These are phyloP conservation scores for Arthrocladium fulminans DNA, from an alignment of 2,329 filamentous ascomycete species.

Conservation along the genomic window DNA sequence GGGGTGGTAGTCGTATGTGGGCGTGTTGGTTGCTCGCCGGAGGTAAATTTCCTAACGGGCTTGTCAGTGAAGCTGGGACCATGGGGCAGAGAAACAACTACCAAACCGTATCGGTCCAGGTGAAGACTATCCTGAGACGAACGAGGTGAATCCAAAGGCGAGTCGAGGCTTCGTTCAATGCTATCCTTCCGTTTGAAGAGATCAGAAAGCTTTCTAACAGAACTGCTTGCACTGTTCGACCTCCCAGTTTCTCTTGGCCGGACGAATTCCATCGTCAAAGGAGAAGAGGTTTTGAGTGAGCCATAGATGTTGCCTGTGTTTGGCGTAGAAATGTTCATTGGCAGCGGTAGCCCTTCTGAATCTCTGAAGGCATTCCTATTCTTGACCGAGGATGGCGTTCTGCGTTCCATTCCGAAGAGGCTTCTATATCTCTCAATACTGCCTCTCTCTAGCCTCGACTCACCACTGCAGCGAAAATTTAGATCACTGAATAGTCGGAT, in stretches of 20 bases:
- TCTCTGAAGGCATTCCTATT: constrained; percentile 8
- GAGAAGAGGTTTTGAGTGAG: background rate
- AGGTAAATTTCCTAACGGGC: constrained; percentile 16
- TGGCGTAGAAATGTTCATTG: constrained; percentile 1
- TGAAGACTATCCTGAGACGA: constrained; percentile 8
- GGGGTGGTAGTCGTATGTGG: constrained; percentile 17
- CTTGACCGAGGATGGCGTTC: constrained; percentile 5
- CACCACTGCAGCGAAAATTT: background rate
- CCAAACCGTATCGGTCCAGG: constrained; percentile 14
- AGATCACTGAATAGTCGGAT: constrained; percentile 8
- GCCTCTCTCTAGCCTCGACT: background rate
- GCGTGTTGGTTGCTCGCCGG: constrained; percentile 14
- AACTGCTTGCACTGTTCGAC: background rate
- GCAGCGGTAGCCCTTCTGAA: constrained; percentile 11
- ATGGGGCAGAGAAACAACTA: constrained; percentile 1
- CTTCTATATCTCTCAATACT: constrained; percentile 6
- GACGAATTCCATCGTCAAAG: constrained; percentile 7
- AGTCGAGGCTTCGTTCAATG: constrained; percentile 11
- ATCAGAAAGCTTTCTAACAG: constrained; percentile 18
- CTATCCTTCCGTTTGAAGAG: constrained; percentile 16
- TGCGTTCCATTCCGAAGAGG: constrained; percentile 7
- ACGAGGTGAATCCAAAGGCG: background rate
- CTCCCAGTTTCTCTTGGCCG: constrained; percentile 13
- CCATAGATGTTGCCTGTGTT: constrained; percentile 2
- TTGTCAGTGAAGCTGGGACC: background rate